Conservation (phyloP, 805 yeast species). For the Starmerella geochares region DNA sequence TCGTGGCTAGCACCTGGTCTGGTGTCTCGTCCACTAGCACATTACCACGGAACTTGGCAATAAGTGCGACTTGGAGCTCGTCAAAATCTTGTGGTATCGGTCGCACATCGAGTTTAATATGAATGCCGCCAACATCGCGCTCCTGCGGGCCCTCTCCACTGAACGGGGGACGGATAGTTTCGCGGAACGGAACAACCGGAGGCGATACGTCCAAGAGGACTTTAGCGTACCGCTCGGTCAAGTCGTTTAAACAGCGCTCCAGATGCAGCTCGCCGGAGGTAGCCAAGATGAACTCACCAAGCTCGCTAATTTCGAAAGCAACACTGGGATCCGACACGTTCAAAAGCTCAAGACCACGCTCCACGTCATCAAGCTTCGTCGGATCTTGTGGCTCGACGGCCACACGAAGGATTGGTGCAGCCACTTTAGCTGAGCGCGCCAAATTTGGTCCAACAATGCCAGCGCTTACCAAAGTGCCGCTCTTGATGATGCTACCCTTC, state of each 20-base stretch:
- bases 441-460: conserved; percentile 55
- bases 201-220: conserved; percentile 76
- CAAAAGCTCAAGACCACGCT: conserved; percentile 63
- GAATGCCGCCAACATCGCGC: conserved; percentile 37
- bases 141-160: conserved; percentile 26
- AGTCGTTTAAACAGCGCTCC: conserved; percentile 86
- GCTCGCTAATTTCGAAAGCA: conserved; percentile 71
- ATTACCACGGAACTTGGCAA: conserved; percentile 9
- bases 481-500: conserved; percentile 69
- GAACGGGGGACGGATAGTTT: conserved; percentile 57
- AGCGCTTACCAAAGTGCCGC: conserved; percentile 65
- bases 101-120: conserved; percentile 10
- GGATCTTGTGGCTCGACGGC: conserved; percentile 94
- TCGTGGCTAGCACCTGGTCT: not conserved
- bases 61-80: not conserved
- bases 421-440: conserved; percentile 62
- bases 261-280: conserved; percentile 96
- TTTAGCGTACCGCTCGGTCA: conserved; percentile 76
- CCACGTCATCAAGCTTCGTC: conserved; percentile 55
- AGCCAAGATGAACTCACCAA: conserved; percentile 86
- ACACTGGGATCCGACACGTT: conserved; percentile 93
- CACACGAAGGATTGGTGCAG: conserved; percentile 88
- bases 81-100: conserved; percentile 22
- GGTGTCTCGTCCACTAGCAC: conserved; percentile 17
- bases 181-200: conserved; percentile 91